These are phyloP conservation scores for Melanogaster broomeanus DNA, from an alignment of 768 basidiomycete species.

Conservation along the genomic window DNA sequence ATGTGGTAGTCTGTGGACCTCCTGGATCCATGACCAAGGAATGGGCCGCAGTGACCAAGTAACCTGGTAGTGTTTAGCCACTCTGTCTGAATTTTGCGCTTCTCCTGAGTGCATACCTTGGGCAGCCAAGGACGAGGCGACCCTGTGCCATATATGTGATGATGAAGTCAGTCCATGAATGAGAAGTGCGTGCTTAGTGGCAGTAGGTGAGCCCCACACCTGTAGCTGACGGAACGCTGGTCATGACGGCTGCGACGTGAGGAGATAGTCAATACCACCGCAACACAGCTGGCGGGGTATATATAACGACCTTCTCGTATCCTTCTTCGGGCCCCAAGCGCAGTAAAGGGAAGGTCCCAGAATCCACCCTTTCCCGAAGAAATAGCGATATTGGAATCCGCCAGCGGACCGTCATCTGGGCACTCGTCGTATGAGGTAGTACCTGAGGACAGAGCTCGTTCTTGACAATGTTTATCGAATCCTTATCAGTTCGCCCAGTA, in stretches of 20 bases:
- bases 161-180: constrained; percentile 16
- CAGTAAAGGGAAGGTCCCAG: neutral
- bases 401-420: too few relatives aligned
- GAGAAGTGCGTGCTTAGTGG: constrained; percentile 12
- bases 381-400: too few relatives aligned
- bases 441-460: too few relatives aligned
- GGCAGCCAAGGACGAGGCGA: constrained; percentile 11
- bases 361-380: too few relatives aligned
- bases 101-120: constrained; percentile 10
- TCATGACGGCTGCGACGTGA: constrained; percentile 3
- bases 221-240: constrained; percentile 9
- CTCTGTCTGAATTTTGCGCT: neutral
- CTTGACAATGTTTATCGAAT: too few relatives aligned
- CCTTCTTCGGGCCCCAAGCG: neutral
- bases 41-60: constrained; percentile 20
- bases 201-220: constrained; percentile 17
- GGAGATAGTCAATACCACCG: neutral
- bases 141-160: constrained; percentile 18
- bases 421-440: too few relatives aligned
- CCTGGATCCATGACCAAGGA: constrained; percentile 14
- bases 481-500: too few relatives aligned
- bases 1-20: constrained; percentile 8
- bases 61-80: constrained; percentile 10
- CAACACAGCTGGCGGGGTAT: neutral
- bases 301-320: neutral